A percentile compares a stretch with the other conserved stretches of the same genome.
Evolutionary conservation across 306 rosid genomes (phyloP).

Genomic region (Leucaena leucocephala): DNA sequence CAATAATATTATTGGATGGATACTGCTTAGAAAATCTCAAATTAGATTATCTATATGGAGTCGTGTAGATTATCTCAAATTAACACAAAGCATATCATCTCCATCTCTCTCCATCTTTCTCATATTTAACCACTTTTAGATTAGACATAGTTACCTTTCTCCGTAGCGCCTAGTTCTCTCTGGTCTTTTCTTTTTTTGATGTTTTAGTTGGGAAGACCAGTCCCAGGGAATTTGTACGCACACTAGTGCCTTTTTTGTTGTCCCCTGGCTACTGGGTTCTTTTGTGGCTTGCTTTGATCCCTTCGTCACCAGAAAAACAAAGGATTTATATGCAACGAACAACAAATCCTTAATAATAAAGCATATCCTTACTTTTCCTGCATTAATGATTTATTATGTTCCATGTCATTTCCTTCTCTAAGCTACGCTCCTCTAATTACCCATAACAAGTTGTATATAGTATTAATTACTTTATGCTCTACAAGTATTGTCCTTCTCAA

Average conservation of each 20-base stretch:
- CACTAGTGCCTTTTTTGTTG: neutral
- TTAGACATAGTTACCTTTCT: neutral
- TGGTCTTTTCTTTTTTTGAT: neutral
- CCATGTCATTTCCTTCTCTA: neutral
- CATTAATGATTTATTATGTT: neutral
- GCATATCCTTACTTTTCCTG: neutral
- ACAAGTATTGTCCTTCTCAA: neutral
- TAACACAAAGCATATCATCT: neutral
- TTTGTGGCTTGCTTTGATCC: neutral
- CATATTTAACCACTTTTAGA: neutral
- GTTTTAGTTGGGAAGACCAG: neutral
- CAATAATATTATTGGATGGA: neutral
- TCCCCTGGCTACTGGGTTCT: neutral
- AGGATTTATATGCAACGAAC: neutral
- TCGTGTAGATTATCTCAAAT: neutral
- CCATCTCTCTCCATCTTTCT: neutral
- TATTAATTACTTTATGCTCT: neutral
- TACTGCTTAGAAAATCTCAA: constrained; percentile 12
- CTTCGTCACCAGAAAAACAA: neutral
- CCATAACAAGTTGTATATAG: neutral
- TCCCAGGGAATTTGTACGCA: neutral
- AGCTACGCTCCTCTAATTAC: neutral
- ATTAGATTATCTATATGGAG: neutral
- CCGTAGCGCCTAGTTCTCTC: neutral
- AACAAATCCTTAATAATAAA: neutral